phyloP scores from a whole-genome alignment of 768 basidiomycete genomes.

The Pulveroboletus sp. region DNA sequence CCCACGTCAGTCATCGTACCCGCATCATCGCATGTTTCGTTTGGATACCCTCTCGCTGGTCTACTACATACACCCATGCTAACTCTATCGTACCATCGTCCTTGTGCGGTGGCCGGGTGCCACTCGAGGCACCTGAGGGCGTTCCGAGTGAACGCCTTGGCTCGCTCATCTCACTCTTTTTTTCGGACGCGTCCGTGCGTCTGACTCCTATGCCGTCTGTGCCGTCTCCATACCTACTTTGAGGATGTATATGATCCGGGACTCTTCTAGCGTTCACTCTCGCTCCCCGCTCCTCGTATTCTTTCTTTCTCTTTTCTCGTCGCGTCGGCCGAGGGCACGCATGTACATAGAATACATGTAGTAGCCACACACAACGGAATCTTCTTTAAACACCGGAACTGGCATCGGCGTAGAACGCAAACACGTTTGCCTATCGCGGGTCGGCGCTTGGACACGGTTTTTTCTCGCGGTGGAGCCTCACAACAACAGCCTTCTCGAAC shows the following conservation, averaged over 20 bases:
- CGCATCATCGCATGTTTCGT: constrained; percentile 15
- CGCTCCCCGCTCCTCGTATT: neutral
- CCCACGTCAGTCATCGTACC: constrained; percentile 9
- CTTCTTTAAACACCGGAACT: constrained; percentile 9
- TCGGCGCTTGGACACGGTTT: neutral
- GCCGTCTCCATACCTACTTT: neutral
- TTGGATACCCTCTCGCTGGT: constrained; percentile 8
- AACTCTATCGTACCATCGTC: constrained; percentile 11
- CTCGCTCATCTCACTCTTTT: neutral
- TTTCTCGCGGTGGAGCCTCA: neutral
- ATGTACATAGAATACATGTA: neutral
- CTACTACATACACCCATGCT: constrained; percentile 7
- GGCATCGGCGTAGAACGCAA: neutral
- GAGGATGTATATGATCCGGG: constrained; percentile 9
- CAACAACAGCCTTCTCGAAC: neutral
- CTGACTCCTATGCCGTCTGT: constrained; percentile 1
- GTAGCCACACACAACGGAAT: constrained; percentile 5
- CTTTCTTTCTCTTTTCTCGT: neutral
- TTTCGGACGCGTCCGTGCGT: neutral
- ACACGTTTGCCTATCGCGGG: neutral
- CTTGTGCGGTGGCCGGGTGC: constrained; percentile 7
- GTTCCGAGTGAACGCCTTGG: neutral
- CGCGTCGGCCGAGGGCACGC: neutral
- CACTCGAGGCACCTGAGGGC: constrained; percentile 8
- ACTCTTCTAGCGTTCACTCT: constrained; percentile 5